A percentile compares a stretch with the other conserved stretches of the same genome.
phyloP scores from a whole-genome alignment of 805 yeast species.

The Huiozyma naganishii region DNA sequence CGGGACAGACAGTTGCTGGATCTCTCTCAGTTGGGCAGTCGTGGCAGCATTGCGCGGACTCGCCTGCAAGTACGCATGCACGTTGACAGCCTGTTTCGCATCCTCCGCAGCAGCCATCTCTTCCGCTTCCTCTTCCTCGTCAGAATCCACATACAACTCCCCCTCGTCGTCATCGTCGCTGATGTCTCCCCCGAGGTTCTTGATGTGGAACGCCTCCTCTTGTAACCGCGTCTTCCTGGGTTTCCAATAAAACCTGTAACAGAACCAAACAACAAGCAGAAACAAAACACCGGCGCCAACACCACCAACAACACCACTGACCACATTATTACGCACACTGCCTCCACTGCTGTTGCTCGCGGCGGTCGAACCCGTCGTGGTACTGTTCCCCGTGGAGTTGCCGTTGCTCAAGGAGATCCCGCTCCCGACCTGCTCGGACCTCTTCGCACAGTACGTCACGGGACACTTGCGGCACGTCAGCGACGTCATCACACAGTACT shows the following conservation, averaged over 20 bases:
- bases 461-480: conserved; percentile 54
- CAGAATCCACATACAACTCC: not conserved
- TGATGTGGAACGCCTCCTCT: conserved; percentile 13
- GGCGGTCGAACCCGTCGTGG: conserved; percentile 20
- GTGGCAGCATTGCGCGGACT: not conserved
- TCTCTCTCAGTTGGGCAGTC: not conserved
- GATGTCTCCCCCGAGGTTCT: conserved; percentile 15
- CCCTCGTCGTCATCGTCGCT: conserved; percentile 13
- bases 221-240: conserved; percentile 24
- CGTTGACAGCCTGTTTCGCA: not conserved
- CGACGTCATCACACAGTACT: conserved; percentile 44
- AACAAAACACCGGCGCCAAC: conserved; percentile 33
- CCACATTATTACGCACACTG: conserved; percentile 34
- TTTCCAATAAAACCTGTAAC: conserved; percentile 35
- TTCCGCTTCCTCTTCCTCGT: conserved; percentile 9
- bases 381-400: not conserved
- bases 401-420: not conserved
- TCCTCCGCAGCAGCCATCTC: not conserved
- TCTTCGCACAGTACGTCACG: conserved; percentile 35
- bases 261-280: conserved; percentile 28
- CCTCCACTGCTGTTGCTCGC: conserved; percentile 16
- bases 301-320: conserved; percentile 66
- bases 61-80: too few relatives aligned
- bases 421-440: conserved; percentile 4
- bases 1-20: not conserved